phyloP scores from a whole-genome alignment of 2,329 filamentous ascomycete genomes.

The Phialemoniopsis sp. region DNA sequence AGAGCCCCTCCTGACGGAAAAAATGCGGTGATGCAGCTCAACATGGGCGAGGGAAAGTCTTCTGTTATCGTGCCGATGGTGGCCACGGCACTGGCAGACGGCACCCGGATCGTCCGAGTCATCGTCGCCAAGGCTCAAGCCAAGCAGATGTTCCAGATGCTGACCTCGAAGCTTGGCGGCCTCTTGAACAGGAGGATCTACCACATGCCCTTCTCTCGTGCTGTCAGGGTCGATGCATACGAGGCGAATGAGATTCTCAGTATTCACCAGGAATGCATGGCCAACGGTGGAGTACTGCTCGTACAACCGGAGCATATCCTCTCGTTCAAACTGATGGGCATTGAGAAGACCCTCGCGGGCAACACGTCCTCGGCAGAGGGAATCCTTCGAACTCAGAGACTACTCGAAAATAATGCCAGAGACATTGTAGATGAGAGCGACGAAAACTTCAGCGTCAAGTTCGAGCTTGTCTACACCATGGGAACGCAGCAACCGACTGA shows the following conservation, averaged over 20 bases:
- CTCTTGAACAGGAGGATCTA: conserved; percentile 50
- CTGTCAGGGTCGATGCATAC: no score
- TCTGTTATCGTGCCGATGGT: conserved; percentile 67
- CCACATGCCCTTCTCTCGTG: conserved; percentile 55
- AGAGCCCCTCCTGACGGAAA: conserved; percentile 25
- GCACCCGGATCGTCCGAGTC: conserved; percentile 46
- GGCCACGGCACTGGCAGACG: conserved; percentile 46
- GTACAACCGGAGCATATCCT: conserved; percentile 61
- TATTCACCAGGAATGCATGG: conserved; percentile 35
- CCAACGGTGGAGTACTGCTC: conserved; percentile 49
- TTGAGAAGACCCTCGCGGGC: conserved; percentile 39
- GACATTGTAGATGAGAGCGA: conserved; percentile 65
- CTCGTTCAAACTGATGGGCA: conserved; percentile 58
- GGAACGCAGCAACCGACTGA: conserved; percentile 47
- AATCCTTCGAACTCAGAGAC: conserved; percentile 33
- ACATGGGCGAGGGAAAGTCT: conserved; percentile 70
- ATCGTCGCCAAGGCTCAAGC: conserved; percentile 59
- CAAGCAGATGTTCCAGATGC: conserved; percentile 54
- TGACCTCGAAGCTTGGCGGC: conserved; percentile 50
- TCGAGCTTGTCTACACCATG: conserved; percentile 61
- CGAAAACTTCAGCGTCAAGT: conserved; percentile 56
- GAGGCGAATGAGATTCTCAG: no score
- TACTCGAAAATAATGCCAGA: conserved; percentile 36
- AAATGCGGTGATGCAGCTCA: conserved; percentile 60
- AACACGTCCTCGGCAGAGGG: no score